A percentile compares a stretch with the other conserved stretches of the same genome.
phyloP scores from a whole-genome alignment of 768 basidiomycete genomes.

The Porphyrellus cyaneotinctus region DNA sequence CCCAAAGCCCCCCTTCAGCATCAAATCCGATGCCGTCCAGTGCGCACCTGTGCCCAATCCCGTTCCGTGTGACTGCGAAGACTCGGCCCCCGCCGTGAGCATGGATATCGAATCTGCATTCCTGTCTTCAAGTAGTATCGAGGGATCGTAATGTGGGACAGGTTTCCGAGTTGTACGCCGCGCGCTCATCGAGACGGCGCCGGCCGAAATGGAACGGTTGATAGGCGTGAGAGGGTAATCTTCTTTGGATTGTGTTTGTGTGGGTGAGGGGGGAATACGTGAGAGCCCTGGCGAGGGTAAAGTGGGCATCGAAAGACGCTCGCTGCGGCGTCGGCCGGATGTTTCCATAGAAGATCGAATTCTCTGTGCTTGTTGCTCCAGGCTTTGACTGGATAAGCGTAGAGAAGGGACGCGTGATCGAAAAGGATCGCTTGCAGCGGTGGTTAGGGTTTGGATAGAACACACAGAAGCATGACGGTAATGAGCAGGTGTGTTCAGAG shows the following conservation, averaged over 20 bases:
- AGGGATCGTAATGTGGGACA: conserved; percentile 49
- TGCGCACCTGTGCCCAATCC: conserved; percentile 8
- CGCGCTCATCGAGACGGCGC: conserved; percentile 17
- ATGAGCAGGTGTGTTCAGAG: conserved; percentile 14
- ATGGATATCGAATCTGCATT: conserved; percentile 22
- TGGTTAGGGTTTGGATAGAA: conserved; percentile 11
- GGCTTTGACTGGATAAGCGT: conserved; percentile 14
- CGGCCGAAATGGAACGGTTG: conserved; percentile 28
- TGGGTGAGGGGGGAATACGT: conserved; percentile 16
- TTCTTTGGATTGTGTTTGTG: conserved; percentile 14
- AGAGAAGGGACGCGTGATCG: conserved; percentile 9
- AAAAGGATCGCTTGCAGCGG: neutral
- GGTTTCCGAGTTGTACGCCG: conserved; percentile 48
- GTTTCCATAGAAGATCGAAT: conserved; percentile 32
- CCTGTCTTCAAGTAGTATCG: conserved; percentile 22
- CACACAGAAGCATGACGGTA: conserved; percentile 19
- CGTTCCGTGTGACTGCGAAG: conserved; percentile 28
- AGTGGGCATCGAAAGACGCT: conserved; percentile 30
- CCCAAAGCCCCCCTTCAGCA: conserved; percentile 45
- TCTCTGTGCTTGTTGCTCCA: conserved; percentile 31
- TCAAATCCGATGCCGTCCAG: conserved; percentile 23
- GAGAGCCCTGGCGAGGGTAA: conserved; percentile 14
- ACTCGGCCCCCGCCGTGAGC: conserved; percentile 20
- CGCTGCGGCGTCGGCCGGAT: conserved; percentile 22
- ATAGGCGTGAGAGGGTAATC: conserved; percentile 32